Evolutionary conservation across 164 flowering plant species (phyloP), one percentile per base, ranked within the genome.

Genomic region (Santalum album): DNA sequence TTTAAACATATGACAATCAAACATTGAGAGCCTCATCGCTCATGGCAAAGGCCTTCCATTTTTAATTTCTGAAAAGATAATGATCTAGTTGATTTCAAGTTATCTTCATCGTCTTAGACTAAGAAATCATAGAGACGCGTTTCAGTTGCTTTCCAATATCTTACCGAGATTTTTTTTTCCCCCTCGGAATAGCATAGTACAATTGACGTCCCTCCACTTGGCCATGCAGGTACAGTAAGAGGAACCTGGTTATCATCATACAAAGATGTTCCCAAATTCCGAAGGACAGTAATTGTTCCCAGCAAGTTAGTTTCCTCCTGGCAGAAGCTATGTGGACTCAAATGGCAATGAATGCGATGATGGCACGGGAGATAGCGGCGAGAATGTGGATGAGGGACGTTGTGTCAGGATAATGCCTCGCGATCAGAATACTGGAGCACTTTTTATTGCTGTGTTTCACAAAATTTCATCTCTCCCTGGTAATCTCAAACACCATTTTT

Each of bases 221-320:
- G 27, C 9, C 12, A 40, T 73, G 63, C 81, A 92, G 99, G 86
- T 89, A 40, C 80, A 87, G n/a, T 96, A 89, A 89, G 70, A 65
- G 80, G 87, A 25, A 20, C 20, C 21, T 92, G 97, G 97, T 75
- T 79, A 34, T 53, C 77, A 61, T 86, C 97, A 25, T 77, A 74
- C 71, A 73, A 76, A 61, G 76, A 87, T 65, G 84, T 85, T 15
- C 73, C 69, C 1, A 65, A 68, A 38, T 65, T 55, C 49, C 76
- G 86, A 16, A 69, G 75, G 60, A 32, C n/a, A 58, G 84, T 62
- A 11, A 71, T 83, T 51, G 59, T 72, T 60, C 75, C 83, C 51
- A 78, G 99, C 73, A 86, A 89, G 99, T 92, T 89, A 89, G 99
- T 92, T 89, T 72, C 99, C 99, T 64, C 82, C 97, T 25, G 96